Evolutionary conservation across 2,329 filamentous ascomycete genomes (phyloP).

Genomic region (Pseudogymnoascus pannorum): DNA sequence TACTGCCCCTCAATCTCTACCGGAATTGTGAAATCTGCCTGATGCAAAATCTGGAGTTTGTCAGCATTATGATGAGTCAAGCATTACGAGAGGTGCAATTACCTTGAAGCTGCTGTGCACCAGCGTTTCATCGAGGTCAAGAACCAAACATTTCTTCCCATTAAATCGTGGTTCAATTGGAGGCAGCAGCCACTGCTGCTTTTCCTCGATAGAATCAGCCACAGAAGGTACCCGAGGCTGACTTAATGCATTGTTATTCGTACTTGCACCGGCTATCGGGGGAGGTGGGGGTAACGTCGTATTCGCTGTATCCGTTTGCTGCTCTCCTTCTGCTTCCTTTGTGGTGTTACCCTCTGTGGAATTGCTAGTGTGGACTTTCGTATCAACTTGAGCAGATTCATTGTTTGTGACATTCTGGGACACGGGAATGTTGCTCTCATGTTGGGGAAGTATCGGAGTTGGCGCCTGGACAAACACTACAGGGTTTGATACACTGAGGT

Average conservation of each 20-base stretch:
- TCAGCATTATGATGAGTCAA: conserved; percentile 10
- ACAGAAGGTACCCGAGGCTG: conserved; percentile 18
- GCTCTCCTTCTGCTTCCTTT: not conserved
- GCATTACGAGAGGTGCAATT: conserved; percentile 14
- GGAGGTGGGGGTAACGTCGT: conserved; percentile 17
- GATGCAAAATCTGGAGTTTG: conserved; percentile 71
- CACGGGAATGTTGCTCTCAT: not conserved
- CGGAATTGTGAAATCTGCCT: conserved; percentile 97
- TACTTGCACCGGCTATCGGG: conserved; percentile 18
- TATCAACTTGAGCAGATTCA: not conserved
- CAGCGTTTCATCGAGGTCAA: conserved; percentile 92
- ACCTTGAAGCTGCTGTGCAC: conserved; percentile 99
- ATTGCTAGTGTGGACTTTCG: not conserved
- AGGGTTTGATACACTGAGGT: conserved; percentile 13
- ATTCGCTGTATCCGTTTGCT: conserved; percentile 14
- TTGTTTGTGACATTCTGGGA: not conserved
- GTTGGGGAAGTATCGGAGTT: conserved; percentile 12
- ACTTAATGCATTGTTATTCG: conserved; percentile 18
- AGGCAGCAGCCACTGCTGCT: conserved; percentile 56
- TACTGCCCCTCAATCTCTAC: conserved; percentile 99
- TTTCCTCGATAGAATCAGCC: conserved; percentile 24
- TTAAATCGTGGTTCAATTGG: conserved; percentile 71
- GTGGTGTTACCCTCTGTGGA: not conserved
- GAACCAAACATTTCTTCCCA: conserved; percentile 86
- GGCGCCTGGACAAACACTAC: conserved; percentile 23